phyloP scores from a whole-genome alignment of 2,329 filamentous ascomycete genomes.

The Dryadomyces sulphureus region DNA sequence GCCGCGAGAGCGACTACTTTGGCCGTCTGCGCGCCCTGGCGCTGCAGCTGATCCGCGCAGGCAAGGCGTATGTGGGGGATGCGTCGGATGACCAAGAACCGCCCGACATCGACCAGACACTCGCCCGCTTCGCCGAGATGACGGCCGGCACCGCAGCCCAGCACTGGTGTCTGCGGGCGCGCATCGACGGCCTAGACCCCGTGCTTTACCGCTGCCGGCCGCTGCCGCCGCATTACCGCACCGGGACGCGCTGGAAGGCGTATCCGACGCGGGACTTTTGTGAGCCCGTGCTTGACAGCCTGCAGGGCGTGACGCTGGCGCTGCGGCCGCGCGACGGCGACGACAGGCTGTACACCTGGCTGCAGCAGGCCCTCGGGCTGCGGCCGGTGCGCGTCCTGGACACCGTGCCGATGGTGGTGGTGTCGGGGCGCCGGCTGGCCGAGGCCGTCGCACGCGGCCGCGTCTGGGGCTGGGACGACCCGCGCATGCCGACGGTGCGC shows the following conservation, averaged over 20 bases:
- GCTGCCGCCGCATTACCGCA: conserved; percentile 53
- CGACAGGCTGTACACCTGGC: conserved; percentile 76
- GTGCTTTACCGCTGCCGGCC: conserved; percentile 78
- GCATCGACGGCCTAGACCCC: conserved; percentile 83
- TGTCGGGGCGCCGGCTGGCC: conserved; percentile 73
- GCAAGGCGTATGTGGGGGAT: conserved; percentile 17
- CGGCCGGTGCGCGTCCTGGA: conserved; percentile 73
- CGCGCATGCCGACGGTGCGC: conserved; percentile 62
- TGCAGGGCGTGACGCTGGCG: conserved; percentile 71
- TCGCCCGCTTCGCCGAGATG: conserved; percentile 85
- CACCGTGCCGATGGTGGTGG: conserved; percentile 65
- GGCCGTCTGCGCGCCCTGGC: conserved; percentile 81
- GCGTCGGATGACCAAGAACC: neutral
- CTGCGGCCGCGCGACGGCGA: conserved; percentile 71
- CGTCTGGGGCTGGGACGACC: conserved; percentile 40
- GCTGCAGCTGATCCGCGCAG: conserved; percentile 69
- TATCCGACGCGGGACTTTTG: conserved; percentile 80
- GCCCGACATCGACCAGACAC: conserved; percentile 39
- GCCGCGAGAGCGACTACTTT: conserved; percentile 92
- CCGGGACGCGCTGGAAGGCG: conserved; percentile 65
- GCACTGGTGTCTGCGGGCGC: conserved; percentile 83
- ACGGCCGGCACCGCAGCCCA: conserved; percentile 56
- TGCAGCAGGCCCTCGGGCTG: conserved; percentile 57
- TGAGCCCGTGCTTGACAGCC: conserved; percentile 65
- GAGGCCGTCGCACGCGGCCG: conserved; percentile 51